Percentiles rank a stretch among this genome's conserved stretches.
These are phyloP conservation scores for Brassica nigra DNA, from an alignment of 345 rosid genomes.

Conservation along the genomic window DNA sequence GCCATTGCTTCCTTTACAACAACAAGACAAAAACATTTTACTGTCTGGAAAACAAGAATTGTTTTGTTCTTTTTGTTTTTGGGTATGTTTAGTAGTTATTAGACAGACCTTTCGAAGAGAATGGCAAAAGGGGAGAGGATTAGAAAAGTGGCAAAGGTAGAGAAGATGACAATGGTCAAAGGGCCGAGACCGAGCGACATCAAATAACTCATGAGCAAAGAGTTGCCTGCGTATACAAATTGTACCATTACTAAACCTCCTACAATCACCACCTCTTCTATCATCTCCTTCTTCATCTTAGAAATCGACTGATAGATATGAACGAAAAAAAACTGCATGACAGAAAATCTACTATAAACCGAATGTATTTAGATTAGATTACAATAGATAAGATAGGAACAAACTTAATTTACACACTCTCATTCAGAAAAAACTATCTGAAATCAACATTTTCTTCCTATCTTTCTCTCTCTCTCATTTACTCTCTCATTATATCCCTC, in stretches of 20 bases:
- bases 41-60: not conserved
- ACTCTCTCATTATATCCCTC: constrained; percentile 28
- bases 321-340: constrained; percentile 19
- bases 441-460: constrained; percentile 19
- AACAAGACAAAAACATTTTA: constrained; percentile 7
- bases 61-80: not conserved
- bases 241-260: constrained; percentile 73
- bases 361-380: not conserved
- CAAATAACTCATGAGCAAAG: constrained; percentile 66
- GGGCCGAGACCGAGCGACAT: constrained; percentile 79
- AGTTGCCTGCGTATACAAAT: constrained; percentile 63
- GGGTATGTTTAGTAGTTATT: not conserved
- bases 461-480: constrained; percentile 4
- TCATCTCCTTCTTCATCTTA: constrained; percentile 41
- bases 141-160: constrained; percentile 70
- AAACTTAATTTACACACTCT: not conserved
- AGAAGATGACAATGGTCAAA: constrained; percentile 66
- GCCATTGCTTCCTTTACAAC: constrained; percentile 76
- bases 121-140: constrained; percentile 69
- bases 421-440: constrained; percentile 15
- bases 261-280: constrained; percentile 58
- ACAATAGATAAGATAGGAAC: not conserved
- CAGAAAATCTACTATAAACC: not conserved
- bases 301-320: constrained; percentile 12
- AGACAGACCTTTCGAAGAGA: constrained; percentile 66